These are phyloP conservation scores for Phoenix roebelenii DNA, from an alignment of 176 grass and related monocot species.

Conservation along the genomic window DNA sequence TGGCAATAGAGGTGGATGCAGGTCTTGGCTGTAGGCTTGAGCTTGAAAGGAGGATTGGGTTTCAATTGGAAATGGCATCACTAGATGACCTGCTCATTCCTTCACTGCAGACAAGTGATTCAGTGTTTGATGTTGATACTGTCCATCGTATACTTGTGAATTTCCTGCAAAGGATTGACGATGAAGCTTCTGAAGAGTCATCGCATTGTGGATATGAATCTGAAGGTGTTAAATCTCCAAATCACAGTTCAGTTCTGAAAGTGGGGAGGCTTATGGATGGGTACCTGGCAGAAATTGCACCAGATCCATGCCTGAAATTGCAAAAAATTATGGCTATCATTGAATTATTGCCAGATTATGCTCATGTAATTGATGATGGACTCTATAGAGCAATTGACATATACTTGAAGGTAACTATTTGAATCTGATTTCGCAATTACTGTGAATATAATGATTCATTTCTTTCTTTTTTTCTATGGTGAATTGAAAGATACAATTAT, in stretches of 20 bases:
- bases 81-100: constrained; percentile 88
- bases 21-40: constrained; percentile 52
- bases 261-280: constrained; percentile 66
- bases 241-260: constrained; percentile 69
- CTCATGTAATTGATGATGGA: constrained; percentile 75
- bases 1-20: constrained; percentile 68
- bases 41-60: constrained; percentile 64
- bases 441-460: too few species aligned
- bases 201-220: constrained; percentile 71
- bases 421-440: background rate
- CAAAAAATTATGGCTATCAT: constrained; percentile 91
- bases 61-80: constrained; percentile 71
- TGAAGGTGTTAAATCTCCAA: constrained; percentile 44
- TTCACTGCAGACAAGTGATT: constrained; percentile 53
- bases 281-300: constrained; percentile 63
- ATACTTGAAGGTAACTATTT: constrained; percentile 80
- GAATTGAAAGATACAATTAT: too few species aligned
- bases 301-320: constrained; percentile 73
- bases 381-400: constrained; percentile 86
- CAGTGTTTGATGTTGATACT: constrained; percentile 78
- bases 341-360: constrained; percentile 73
- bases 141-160: constrained; percentile 80
- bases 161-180: constrained; percentile 72
- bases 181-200: constrained; percentile 58
- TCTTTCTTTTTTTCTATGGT: too few species aligned